A percentile compares a stretch with the other conserved stretches of the same genome.
These are phyloP conservation scores for Calycina herbarum DNA, from an alignment of 2,329 filamentous ascomycete species.

Conservation along the genomic window DNA sequence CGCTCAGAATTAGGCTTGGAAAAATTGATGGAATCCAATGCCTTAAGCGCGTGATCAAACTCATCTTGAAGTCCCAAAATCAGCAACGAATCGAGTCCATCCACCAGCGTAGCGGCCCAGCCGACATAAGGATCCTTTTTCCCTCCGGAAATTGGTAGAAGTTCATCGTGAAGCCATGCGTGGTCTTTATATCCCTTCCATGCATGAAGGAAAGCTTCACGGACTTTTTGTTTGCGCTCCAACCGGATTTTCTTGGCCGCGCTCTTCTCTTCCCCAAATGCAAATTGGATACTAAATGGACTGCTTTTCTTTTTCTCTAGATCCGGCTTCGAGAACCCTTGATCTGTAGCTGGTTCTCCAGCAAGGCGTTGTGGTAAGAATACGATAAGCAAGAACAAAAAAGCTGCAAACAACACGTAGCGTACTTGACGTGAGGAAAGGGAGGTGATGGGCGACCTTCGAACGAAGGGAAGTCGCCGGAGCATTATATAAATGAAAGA, in stretches of 20 bases:
- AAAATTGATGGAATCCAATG: slow-evolving; percentile 45
- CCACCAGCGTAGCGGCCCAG: slow-evolving; percentile 84
- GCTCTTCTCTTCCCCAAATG: neutral
- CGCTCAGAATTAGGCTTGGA: slow-evolving; percentile 18
- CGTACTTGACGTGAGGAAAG: slow-evolving; percentile 5
- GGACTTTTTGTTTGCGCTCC: neutral
- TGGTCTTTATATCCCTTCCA: slow-evolving; percentile 78
- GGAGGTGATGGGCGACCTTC: slow-evolving; percentile 2
- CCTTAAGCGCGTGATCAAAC: slow-evolving; percentile 72
- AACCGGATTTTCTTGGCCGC: slow-evolving; percentile 3
- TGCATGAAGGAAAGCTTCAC: slow-evolving; percentile 22
- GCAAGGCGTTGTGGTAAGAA: neutral
- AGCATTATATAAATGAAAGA: slow-evolving; percentile 2
- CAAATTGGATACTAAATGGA: slow-evolving; percentile 2
- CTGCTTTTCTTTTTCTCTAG: neutral
- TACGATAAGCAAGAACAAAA: neutral
- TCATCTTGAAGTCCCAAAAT: slow-evolving; percentile 77
- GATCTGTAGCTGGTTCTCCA: neutral
- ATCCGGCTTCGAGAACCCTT: neutral
- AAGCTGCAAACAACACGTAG: slow-evolving; percentile 2
- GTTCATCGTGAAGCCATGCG: slow-evolving; percentile 83
- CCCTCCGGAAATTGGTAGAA: slow-evolving; percentile 67
- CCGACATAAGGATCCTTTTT: slow-evolving; percentile 80
- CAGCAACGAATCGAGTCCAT: slow-evolving; percentile 78
- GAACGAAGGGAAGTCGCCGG: slow-evolving; percentile 1